These are phyloP conservation scores for Trichosphaerium sp. DNA, from an alignment of 78 protist genomes.

Conservation along the genomic window DNA sequence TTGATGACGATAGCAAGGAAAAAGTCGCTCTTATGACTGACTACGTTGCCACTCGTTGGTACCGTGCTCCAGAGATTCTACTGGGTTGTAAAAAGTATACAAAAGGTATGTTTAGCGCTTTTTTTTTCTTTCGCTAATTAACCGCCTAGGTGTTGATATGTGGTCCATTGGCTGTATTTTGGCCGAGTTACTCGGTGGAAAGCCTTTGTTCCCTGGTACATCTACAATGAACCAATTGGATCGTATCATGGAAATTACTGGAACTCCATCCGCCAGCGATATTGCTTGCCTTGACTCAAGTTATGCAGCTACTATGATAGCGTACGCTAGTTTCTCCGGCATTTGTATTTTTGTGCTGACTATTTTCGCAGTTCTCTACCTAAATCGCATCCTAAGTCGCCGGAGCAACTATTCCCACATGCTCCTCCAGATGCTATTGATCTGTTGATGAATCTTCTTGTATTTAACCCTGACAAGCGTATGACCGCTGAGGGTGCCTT, in stretches of 20 bases:
- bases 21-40: constrained; percentile 80
- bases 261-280: constrained; percentile 70
- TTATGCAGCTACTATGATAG: constrained; percentile 81
- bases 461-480: constrained; percentile 89
- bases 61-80: constrained; percentile 95
- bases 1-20: constrained; percentile 19
- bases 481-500: constrained; percentile 86
- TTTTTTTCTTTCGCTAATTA: background rate
- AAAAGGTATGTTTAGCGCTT: background rate
- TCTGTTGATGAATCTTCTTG: constrained; percentile 64
- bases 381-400: constrained; percentile 19
- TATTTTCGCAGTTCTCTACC: constrained; percentile 28
- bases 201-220: constrained; percentile 94
- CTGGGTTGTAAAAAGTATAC: constrained; percentile 85
- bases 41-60: constrained; percentile 94
- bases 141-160: constrained; percentile 61
- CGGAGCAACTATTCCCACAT: constrained; percentile 63
- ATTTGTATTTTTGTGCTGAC: constrained; percentile 13
- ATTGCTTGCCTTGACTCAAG: constrained; percentile 67
- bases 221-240: constrained; percentile 94
- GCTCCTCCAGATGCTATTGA: constrained; percentile 92
- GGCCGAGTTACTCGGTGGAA: constrained; percentile 89
- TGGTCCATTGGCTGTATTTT: constrained; percentile 84
- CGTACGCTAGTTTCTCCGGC: constrained; percentile 46
- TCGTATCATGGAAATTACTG: constrained; percentile 78